Percentiles rank a stretch among this genome's conserved stretches.
Conservation (phyloP, 1,284 basidiomycete species). For the Schizophyllum amplum region DNA sequence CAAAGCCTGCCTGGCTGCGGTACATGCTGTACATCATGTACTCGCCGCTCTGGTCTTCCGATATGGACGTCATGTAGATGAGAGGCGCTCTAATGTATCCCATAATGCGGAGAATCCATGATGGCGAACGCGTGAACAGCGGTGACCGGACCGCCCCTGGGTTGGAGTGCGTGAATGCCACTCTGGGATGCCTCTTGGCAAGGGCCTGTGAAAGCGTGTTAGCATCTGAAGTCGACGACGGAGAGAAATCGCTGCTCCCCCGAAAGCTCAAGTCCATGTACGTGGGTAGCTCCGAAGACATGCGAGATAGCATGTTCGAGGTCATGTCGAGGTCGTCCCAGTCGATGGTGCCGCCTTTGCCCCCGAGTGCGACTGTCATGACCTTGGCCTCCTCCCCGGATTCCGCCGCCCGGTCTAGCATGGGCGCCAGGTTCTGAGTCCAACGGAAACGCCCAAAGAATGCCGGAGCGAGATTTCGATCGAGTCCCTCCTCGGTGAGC, state of each 20-base stretch:
- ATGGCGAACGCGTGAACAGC: background rate
- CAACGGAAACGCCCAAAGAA: background rate
- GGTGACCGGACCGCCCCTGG: conserved; percentile 4
- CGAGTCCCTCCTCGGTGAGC: background rate
- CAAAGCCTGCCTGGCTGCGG: background rate
- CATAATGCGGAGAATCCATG: background rate
- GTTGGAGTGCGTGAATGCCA: conserved; percentile 2
- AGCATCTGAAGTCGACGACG: background rate
- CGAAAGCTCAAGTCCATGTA: background rate
- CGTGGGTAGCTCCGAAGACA: no score
- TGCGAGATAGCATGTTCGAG: no score
- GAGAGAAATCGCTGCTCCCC: background rate
- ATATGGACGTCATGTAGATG: conserved; percentile 1
- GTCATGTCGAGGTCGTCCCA: background rate
- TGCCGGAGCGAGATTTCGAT: background rate
- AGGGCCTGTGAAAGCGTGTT: background rate
- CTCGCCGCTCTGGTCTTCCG: conserved; percentile 4
- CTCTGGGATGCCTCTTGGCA: background rate
- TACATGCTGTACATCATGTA: conserved; percentile 5
- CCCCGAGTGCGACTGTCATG: conserved; percentile 7
- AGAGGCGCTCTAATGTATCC: conserved; percentile 2
- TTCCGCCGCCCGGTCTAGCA: conserved; percentile 1
- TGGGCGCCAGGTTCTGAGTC: background rate
- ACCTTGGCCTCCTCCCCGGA: conserved; percentile 8
- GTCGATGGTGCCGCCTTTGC: conserved; percentile 4